Percentiles rank a stretch among this genome's conserved stretches.
phyloP scores from a whole-genome alignment of 441 rosid genomes.

The Omphalea diandra region DNA sequence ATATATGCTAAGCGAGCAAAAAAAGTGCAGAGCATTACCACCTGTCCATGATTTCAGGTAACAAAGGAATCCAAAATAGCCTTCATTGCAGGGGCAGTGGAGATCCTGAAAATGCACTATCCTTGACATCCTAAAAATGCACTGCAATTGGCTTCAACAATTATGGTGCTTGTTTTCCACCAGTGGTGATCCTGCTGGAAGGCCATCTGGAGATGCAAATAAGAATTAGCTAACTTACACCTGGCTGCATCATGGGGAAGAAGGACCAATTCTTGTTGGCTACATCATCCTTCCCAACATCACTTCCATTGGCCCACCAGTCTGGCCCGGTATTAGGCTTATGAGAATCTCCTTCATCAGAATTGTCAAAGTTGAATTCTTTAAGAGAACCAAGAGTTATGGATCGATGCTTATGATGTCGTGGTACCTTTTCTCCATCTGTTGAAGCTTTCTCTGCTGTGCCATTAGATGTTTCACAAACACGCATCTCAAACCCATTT shows the following conservation, averaged over 20 bases:
- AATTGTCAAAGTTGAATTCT: slow-evolving; percentile 67
- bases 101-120: slow-evolving; percentile 18
- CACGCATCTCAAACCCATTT: slow-evolving; percentile 16
- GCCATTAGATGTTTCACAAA: slow-evolving; percentile 37
- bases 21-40: slow-evolving; percentile 11
- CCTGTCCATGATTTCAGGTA: slow-evolving; percentile 27
- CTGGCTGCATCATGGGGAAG: slow-evolving; percentile 75
- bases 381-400: slow-evolving; percentile 57
- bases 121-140: slow-evolving; percentile 16
- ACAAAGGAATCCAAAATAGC: slow-evolving; percentile 45
- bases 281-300: slow-evolving; percentile 34
- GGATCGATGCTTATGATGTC: slow-evolving; percentile 42
- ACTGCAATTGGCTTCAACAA: slow-evolving; percentile 15
- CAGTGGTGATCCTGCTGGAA: slow-evolving; percentile 18
- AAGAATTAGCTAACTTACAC: slow-evolving; percentile 37
- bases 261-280: slow-evolving; percentile 64
- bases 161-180: slow-evolving; percentile 21
- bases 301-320: slow-evolving; percentile 55
- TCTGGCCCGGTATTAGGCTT: slow-evolving; percentile 41
- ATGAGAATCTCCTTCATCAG: slow-evolving; percentile 44
- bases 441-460: slow-evolving; percentile 33
- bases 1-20: slow-evolving; percentile 17
- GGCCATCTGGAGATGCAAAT: slow-evolving; percentile 3
- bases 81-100: slow-evolving; percentile 29
- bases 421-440: slow-evolving; percentile 27